Evolutionary conservation across 2,329 filamentous ascomycete species (phyloP).

Genomic region (Exutisphaerella laricina): DNA sequence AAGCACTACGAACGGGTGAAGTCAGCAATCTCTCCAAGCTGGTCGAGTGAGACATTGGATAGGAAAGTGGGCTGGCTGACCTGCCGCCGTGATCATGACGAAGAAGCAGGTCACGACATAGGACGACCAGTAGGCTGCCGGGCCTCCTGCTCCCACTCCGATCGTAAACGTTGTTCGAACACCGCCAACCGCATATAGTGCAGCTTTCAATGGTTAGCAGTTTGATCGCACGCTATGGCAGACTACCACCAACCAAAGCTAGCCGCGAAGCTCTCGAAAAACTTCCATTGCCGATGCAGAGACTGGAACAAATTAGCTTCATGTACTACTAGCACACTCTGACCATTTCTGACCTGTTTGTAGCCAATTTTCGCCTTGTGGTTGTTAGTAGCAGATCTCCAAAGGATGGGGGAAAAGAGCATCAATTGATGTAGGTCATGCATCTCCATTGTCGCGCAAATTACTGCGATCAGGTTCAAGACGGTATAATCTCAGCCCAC

Average conservation of each 20-base stretch:
- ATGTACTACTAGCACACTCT: background rate
- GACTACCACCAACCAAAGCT: conserved; percentile 46
- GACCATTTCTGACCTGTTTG: conserved; percentile 45
- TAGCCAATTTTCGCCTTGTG: conserved; percentile 48
- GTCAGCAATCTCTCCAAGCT: too few relatives aligned
- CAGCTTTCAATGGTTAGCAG: conserved; percentile 40
- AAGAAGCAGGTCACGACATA: conserved; percentile 56
- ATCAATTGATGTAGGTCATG: conserved; percentile 33
- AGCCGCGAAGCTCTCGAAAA: conserved; percentile 56
- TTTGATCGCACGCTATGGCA: background rate
- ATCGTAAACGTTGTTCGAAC: conserved; percentile 57
- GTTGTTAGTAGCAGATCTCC: conserved; percentile 17
- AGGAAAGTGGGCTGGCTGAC: too few relatives aligned
- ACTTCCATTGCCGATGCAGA: conserved; percentile 52
- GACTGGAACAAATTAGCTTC: conserved; percentile 37
- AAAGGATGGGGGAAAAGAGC: conserved; percentile 18
- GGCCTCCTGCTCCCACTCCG: conserved; percentile 56
- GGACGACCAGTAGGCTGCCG: conserved; percentile 58
- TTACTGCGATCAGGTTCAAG: conserved; percentile 37
- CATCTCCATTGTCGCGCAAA: conserved; percentile 38
- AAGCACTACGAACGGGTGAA: too few relatives aligned
- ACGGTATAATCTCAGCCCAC: conserved; percentile 36
- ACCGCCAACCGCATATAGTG: conserved; percentile 55
- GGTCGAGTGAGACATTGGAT: too few relatives aligned
- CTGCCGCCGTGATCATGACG: conserved; percentile 56